Percentiles rank a stretch among this genome's conserved stretches.
These are phyloP conservation scores for Crithidia brevicula DNA, from an alignment of 208 protist genomes.

Conservation along the genomic window DNA sequence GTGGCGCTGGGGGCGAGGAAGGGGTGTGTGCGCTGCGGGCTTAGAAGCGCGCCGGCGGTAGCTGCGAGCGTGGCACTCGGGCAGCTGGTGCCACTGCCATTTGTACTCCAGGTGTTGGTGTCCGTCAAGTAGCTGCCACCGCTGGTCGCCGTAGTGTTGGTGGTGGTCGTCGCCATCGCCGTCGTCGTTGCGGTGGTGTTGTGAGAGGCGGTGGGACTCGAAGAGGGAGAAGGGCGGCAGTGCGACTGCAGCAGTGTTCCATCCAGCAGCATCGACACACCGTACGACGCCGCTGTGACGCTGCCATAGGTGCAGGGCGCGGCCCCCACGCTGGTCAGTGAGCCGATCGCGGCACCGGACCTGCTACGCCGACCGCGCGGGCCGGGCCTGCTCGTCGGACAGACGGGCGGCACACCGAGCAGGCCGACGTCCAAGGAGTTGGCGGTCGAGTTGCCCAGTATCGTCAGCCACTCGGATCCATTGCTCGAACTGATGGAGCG, in stretches of 20 bases:
- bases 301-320: background rate
- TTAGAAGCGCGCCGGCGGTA: no score
- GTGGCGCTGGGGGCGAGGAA: background rate
- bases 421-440: background rate
- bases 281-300: background rate
- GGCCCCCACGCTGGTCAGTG: background rate
- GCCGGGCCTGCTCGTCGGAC: background rate
- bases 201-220: background rate
- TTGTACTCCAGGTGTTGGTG: constrained; percentile 8
- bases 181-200: no score
- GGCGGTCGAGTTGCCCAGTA: background rate
- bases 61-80: background rate
- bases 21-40: background rate
- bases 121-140: background rate
- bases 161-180: background rate
- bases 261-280: constrained; percentile 1
- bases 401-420: background rate
- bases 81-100: background rate
- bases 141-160: background rate
- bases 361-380: constrained; percentile 7
- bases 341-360: background rate
- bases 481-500: constrained; percentile 16
- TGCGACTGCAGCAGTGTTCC: background rate
- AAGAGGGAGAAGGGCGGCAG: background rate
- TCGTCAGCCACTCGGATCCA: background rate